Base-by-base conservation (phyloP, 768 basidiomycete species). In the Crepidotus variabilis region DNA sequence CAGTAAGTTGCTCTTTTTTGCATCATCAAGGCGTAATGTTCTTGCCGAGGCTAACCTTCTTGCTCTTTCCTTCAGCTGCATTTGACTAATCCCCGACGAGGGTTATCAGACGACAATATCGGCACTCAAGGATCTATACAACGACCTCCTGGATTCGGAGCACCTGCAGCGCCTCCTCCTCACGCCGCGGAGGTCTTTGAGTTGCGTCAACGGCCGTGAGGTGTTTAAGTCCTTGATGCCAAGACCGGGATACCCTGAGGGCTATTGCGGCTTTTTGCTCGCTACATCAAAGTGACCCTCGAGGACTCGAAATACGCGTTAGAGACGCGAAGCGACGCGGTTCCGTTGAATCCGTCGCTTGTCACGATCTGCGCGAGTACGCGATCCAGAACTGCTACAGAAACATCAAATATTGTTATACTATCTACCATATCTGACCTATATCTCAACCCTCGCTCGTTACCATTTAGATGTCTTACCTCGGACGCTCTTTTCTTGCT, bases 81-180 rank as follows among this genome's bases (percentile, higher is more conserved):
- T 51, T 68, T 74, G 72, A 65, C 71, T 4, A 70, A 59, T 54
- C 74, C 73, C 10, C 64, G 71, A 55, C 68, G 67, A 50, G 67
- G 62, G 11, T 50, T 66, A 34, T 65, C 68, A 23, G 65, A 56
- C 48, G 55, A 59, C 50, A 53, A 56, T 59, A 57, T 54, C 52
- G 54, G 58, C 50, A 18, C 52, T 18, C 47, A 61, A 55, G 46
- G 18, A 53, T 54, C 36, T 57, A 55, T 34, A 53, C 61, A 43
- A 34, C 60, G 32, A 52, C 57, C 20, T 61, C 55, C 39, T 43
- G 39, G 39, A 43, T 43, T 43, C 18, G 39, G 39, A 43, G 59
- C 56, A 6, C 33, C 23, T 34, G 48, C 61, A 52, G 36, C 57
- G 18, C 56, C 43, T 49, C 60, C 55, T 34, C 59, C 61, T 56